Conservation (phyloP, 116 monocot species). For the Papilionanthe hybrid region DNA sequence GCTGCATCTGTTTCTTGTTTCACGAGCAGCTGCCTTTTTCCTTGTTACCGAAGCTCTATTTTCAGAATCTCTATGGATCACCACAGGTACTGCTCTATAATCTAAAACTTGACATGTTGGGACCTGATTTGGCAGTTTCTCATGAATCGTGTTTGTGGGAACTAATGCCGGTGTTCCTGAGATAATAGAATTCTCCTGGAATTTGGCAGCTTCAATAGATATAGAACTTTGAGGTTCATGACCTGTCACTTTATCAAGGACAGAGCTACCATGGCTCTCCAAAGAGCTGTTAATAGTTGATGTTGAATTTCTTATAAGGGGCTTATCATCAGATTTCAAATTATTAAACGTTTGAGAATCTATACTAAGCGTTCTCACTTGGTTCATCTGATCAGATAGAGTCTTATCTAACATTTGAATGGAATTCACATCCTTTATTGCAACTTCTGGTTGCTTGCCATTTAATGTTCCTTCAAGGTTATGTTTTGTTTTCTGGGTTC, state of each 20-base stretch:
- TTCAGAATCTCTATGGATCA: slow-evolving; percentile 35
- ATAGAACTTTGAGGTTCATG: slow-evolving; percentile 1
- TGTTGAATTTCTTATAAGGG: background rate
- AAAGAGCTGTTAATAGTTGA: background rate
- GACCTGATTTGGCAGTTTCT: slow-evolving; percentile 9
- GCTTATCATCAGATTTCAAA: slow-evolving; percentile 18
- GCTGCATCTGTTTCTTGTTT: slow-evolving; percentile 39
- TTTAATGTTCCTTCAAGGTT: background rate
- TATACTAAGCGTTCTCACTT: background rate
- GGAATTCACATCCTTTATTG: slow-evolving; percentile 1
- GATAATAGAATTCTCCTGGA: slow-evolving; percentile 7
- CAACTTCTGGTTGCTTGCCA: slow-evolving; percentile 5
- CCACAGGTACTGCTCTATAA: slow-evolving; percentile 14
- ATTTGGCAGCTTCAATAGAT: slow-evolving; percentile 19
- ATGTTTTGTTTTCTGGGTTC: background rate
- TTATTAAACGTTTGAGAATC: slow-evolving; percentile 8
- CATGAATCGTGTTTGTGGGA: slow-evolving; percentile 10
- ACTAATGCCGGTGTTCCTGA: slow-evolving; percentile 4
- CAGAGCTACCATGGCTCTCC: slow-evolving; percentile 4
- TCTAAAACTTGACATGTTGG: slow-evolving; percentile 26
- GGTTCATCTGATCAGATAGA: background rate
- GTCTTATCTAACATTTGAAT: background rate
- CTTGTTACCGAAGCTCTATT: slow-evolving; percentile 61
- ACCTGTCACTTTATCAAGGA: background rate
- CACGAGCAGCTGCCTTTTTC: slow-evolving; percentile 75